Percentiles rank a stretch among this genome's conserved stretches.
Conservation (phyloP, 1,284 basidiomycete species). For the Butyriboletus appendiculatus region DNA sequence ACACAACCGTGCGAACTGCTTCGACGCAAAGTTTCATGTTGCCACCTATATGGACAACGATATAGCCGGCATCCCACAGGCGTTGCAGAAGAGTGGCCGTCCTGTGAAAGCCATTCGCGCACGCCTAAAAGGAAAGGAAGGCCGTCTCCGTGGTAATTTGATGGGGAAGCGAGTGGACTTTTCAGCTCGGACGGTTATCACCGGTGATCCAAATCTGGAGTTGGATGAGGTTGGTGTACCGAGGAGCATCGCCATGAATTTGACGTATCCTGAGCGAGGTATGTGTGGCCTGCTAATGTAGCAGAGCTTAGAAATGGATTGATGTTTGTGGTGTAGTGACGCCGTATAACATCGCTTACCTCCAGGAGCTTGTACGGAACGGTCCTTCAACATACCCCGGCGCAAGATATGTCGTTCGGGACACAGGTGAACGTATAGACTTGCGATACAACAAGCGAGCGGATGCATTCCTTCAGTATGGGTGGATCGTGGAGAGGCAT, state of each 20-base stretch:
- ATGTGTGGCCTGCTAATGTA: constrained; percentile 21
- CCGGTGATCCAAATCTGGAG: constrained; percentile 97
- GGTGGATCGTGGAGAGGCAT: constrained; percentile 99
- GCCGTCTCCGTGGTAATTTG: constrained; percentile 95
- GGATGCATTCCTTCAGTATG: constrained; percentile 97
- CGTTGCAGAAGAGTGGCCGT: constrained; percentile 95
- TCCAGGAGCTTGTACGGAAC: constrained; percentile 96
- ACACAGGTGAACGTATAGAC: constrained; percentile 98
- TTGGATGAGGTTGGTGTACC: constrained; percentile 98
- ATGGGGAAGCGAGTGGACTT: constrained; percentile 99
- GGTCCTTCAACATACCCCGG: constrained; percentile 96
- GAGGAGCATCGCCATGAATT: constrained; percentile 95
- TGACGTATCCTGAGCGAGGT: constrained; percentile 98
- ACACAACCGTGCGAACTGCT: neutral
- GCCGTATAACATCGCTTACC: constrained; percentile 94
- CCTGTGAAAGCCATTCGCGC: constrained; percentile 99
- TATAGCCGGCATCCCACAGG: constrained; percentile 97
- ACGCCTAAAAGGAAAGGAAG: constrained; percentile 98
- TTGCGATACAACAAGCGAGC: constrained; percentile 96
- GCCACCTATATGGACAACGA: constrained; percentile 99
- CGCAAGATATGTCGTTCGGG: constrained; percentile 95
- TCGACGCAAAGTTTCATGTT: constrained; percentile 80
- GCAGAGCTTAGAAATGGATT: neutral
- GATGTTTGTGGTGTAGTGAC: constrained; percentile 63
- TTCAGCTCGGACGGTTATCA: constrained; percentile 98